Percentiles rank a stretch among this genome's conserved stretches.
Conservation (phyloP, 2,329 filamentous ascomycete species). For the Balansia obtecta region DNA sequence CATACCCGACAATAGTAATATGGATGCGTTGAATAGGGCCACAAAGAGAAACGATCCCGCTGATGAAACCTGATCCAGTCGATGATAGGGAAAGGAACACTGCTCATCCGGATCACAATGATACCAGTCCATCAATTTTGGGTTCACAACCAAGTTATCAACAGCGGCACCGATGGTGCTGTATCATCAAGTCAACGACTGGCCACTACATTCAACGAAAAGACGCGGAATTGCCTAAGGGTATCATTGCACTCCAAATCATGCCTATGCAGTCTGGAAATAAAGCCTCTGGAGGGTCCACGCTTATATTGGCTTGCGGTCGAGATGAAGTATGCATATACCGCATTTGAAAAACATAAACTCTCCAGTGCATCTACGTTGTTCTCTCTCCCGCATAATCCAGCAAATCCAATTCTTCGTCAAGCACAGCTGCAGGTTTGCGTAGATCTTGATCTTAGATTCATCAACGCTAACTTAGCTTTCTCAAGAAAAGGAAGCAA, state of each 20-base stretch:
- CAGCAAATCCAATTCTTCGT: neutral
- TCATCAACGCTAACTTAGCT: neutral
- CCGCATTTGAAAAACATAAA: no score
- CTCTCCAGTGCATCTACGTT: no score
- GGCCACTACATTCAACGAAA: constrained; percentile 9
- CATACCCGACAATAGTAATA: constrained; percentile 9
- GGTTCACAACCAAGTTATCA: constrained; percentile 10
- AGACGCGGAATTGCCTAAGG: constrained; percentile 9
- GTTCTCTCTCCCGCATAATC: no score
- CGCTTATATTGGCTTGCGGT: no score
- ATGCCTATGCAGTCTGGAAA: neutral
- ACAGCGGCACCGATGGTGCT: constrained; percentile 5
- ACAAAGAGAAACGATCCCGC: constrained; percentile 8
- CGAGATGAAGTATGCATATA: no score
- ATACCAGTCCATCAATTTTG: constrained; percentile 8
- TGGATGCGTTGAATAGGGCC: constrained; percentile 8
- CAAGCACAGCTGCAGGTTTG: neutral
- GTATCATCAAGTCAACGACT: constrained; percentile 6
- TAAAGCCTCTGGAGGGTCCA: neutral
- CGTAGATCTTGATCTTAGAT: neutral
- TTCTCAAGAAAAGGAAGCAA: neutral
- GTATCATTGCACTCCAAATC: constrained; percentile 6
- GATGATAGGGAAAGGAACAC: constrained; percentile 8
- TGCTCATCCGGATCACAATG: constrained; percentile 7
- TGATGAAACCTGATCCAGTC: constrained; percentile 9